A percentile compares a stretch with the other conserved stretches of the same genome.
These are phyloP conservation scores for Crithidia sp. DNA, from an alignment of 208 protist species.

Conservation along the genomic window DNA sequence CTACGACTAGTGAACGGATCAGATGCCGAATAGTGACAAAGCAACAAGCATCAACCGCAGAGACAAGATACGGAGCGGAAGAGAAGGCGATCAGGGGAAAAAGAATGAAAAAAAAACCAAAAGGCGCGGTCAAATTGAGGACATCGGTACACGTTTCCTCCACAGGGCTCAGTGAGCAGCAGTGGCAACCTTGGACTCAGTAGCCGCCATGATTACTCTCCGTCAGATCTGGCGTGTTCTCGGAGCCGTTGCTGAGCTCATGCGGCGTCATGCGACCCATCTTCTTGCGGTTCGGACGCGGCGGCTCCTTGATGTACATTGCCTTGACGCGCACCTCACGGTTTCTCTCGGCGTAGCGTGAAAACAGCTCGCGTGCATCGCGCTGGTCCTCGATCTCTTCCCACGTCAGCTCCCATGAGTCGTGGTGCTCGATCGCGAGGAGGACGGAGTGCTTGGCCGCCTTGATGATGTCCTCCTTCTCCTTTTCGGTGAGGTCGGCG, in stretches of 20 bases:
- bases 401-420: conserved; percentile 91
- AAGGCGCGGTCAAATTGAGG: neutral
- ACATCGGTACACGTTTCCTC: neutral
- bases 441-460: conserved; percentile 91
- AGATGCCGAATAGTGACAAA: neutral
- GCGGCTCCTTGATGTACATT: conserved; percentile 92
- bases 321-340: conserved; percentile 78
- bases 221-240: conserved; percentile 62
- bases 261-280: conserved; percentile 76
- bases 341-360: conserved; percentile 69
- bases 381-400: conserved; percentile 88
- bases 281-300: conserved; percentile 76
- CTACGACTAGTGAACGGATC: neutral
- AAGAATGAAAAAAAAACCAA: neutral
- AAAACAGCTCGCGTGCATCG: conserved; percentile 73
- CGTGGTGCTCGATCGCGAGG: conserved; percentile 87
- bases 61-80: too few species aligned
- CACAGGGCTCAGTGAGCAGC: neutral
- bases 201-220: conserved; percentile 70
- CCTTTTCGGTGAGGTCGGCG: conserved; percentile 84
- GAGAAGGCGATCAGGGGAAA: too few species aligned
- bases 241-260: conserved; percentile 68
- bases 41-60: neutral
- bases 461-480: conserved; percentile 89
- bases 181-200: conserved; percentile 17